Base-by-base conservation (phyloP, 73 alveolate species). In the Blepharisma stoltei region DNA sequence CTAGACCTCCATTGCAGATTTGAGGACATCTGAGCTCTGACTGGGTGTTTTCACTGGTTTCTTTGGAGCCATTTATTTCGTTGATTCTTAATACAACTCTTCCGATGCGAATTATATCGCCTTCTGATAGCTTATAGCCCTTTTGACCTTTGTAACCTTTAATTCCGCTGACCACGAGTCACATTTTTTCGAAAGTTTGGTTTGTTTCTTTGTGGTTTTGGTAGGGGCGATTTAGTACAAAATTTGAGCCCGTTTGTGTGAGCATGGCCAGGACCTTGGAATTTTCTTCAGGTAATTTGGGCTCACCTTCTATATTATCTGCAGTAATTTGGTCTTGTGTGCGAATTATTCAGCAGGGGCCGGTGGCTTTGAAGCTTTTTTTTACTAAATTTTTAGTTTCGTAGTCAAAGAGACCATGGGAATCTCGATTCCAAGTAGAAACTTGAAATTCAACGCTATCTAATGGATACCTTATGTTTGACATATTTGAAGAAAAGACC, bases 331-430 rank as follows among this genome's bases (percentile, higher is more conserved):
- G 46, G 77, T 75, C 55, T 46, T 73, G 69, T n/a, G 77, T 37
- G 6, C 71, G 82, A 18, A 69, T n/a, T 11, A 69, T 23, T 23
- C 14, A n/a, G 60, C 79, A 18, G 25, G 11, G 32, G 1, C 54
- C 11, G 0, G 79, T 81, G 45, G 81, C 75, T 47, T 71, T 81
- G 49, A 84, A 50, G 75, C 77, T 48, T 52, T 65, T 85, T 71
- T 89, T 89, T 27, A 70, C 47, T 41, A 87, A 75, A 66, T 81
- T 84, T 60, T 86, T 82, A 67, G 84, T 77, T 70, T 89, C 96
- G 83, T 89, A 89, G 78, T 89, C 96, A 73, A 86, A 89, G n/a
- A 89, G 69, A 6, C 96, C 96, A 83, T 82, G 92, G 23, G 96
- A 89, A 54, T 89, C 90, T 78, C 87, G 55, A 71, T 75, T 82